Evolutionary conservation across 2,329 filamentous ascomycete species (phyloP).

Genomic region (Colletotrichum eleusines): DNA sequence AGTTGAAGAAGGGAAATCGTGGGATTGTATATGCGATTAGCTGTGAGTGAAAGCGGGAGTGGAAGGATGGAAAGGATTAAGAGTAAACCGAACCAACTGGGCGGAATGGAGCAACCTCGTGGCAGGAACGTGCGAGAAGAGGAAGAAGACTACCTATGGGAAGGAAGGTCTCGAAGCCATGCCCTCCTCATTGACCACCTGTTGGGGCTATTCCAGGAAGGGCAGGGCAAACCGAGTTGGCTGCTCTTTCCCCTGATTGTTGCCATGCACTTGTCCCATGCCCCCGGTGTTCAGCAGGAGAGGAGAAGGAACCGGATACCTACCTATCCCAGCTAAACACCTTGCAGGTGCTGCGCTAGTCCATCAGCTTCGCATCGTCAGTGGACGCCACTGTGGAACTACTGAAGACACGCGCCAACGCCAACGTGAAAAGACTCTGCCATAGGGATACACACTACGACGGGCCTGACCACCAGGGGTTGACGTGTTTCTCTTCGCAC

Average conservation of each 20-base stretch:
- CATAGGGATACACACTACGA: background rate
- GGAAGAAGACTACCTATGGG: too few relatives aligned
- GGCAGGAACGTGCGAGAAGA: constrained; percentile 40
- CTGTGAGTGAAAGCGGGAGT: too few relatives aligned
- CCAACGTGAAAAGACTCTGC: constrained; percentile 24
- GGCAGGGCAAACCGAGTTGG: background rate
- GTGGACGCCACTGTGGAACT: constrained; percentile 31
- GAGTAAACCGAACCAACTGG: constrained; percentile 20
- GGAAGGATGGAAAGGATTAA: background rate
- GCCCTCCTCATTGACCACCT: too few relatives aligned
- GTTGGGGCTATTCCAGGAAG: background rate
- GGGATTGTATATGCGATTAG: background rate
- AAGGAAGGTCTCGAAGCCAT: too few relatives aligned
- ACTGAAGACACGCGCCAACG: constrained; percentile 7
- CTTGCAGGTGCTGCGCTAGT: constrained; percentile 6
- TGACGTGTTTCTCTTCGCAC: background rate
- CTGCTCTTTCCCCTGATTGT: constrained; percentile 14
- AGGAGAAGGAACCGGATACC: constrained; percentile 6
- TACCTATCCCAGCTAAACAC: background rate
- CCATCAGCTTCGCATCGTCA: constrained; percentile 11
- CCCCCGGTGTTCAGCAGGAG: background rate
- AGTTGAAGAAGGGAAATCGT: background rate
- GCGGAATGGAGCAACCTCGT: constrained; percentile 21
- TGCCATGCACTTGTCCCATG: constrained; percentile 22
- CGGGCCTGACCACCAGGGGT: background rate